Conservation (phyloP, 208 protist genomes). For the Novymonas esmeraldas region DNA sequence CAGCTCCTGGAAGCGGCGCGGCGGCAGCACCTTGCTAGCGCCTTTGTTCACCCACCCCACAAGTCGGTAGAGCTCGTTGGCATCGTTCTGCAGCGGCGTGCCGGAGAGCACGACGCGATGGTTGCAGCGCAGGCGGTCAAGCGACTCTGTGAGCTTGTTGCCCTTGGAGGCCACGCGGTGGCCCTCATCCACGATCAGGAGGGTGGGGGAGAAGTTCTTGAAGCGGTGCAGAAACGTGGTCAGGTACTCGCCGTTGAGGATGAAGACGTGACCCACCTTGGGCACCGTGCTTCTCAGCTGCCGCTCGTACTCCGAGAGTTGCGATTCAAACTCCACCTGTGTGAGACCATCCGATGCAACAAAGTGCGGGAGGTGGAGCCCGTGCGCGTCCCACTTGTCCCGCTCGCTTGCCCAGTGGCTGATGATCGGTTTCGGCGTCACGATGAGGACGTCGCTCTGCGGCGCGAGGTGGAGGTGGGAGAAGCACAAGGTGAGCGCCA, state of each 20-base stretch:
- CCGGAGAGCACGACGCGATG: conserved; percentile 84
- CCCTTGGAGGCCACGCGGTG: conserved; percentile 74
- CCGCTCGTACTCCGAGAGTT: conserved; percentile 56
- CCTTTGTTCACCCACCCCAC: conserved; percentile 76
- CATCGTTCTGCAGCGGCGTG: conserved; percentile 91
- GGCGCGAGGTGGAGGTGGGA: conserved; percentile 55
- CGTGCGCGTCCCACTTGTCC: conserved; percentile 72
- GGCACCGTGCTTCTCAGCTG: conserved; percentile 28
- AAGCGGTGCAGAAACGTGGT: conserved; percentile 52
- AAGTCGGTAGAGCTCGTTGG: conserved; percentile 83
- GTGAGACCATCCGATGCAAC: conserved; percentile 58
- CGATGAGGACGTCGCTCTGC: conserved; percentile 70
- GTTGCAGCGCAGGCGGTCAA: conserved; percentile 54
- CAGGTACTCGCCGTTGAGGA: conserved; percentile 81
- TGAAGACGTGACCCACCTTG: conserved; percentile 64
- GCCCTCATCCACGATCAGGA: conserved; percentile 89
- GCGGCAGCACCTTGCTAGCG: conserved; percentile 55
- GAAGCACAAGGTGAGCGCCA: conserved; percentile 78
- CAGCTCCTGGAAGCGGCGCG: conserved; percentile 55
- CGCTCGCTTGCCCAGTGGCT: conserved; percentile 73
- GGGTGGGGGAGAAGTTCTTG: conserved; percentile 51
- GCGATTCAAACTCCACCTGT: conserved; percentile 44
- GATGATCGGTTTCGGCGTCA: conserved; percentile 85
- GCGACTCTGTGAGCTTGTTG: conserved; percentile 58
- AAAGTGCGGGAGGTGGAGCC: conserved; percentile 66